These are phyloP conservation scores for Salix udensis DNA, from an alignment of 345 rosid species.

Conservation along the genomic window DNA sequence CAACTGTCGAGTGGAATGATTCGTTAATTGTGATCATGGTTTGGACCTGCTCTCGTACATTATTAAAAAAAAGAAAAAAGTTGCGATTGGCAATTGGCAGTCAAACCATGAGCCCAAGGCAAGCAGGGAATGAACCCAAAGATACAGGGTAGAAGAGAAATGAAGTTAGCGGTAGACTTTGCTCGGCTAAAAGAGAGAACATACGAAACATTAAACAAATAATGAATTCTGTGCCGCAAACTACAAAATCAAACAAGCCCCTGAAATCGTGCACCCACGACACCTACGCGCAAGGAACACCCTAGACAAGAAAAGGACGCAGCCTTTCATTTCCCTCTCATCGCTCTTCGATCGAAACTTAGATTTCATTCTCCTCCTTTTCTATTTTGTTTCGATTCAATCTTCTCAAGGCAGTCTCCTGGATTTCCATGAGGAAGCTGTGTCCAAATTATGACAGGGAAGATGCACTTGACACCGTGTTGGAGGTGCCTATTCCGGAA, in stretches of 20 bases:
- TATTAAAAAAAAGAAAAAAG: too few species aligned
- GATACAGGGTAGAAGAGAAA: background rate
- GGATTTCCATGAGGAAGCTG: slow-evolving; percentile 42
- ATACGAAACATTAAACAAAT: too few species aligned
- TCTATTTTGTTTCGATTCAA: slow-evolving; percentile 2
- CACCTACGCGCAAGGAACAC: slow-evolving; percentile 54
- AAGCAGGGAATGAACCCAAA: background rate
- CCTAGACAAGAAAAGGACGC: slow-evolving; percentile 15
- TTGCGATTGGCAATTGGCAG: background rate
- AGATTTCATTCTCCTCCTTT: slow-evolving; percentile 7
- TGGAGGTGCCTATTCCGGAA: slow-evolving; percentile 75
- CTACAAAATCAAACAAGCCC: background rate
- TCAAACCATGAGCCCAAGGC: background rate
- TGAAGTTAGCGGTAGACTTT: background rate
- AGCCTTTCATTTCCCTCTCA: slow-evolving; percentile 16
- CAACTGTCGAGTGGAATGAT: too few species aligned
- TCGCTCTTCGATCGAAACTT: slow-evolving; percentile 5
- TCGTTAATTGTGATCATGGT: too few species aligned
- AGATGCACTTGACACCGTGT: slow-evolving; percentile 59
- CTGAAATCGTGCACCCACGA: slow-evolving; percentile 63
- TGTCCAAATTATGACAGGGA: slow-evolving; percentile 63
- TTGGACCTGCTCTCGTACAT: too few species aligned
- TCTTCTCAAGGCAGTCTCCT: background rate
- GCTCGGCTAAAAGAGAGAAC: background rate
- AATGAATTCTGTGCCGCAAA: background rate